phyloP scores from a whole-genome alignment of 1,139 yeast species.

The Wickerhamiella pararugosa region DNA sequence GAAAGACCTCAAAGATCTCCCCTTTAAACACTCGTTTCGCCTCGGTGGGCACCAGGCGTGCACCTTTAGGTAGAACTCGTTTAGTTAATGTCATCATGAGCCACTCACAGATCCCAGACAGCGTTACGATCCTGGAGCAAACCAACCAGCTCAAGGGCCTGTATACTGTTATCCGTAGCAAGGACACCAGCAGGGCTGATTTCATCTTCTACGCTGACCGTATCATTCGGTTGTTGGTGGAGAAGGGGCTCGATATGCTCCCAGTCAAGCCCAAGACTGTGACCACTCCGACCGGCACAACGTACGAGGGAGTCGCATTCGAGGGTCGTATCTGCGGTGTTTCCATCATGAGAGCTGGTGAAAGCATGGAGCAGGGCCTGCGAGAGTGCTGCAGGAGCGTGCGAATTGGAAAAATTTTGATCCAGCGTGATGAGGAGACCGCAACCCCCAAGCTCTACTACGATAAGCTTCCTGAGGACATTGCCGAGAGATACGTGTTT shows the following conservation, averaged over 20 bases:
- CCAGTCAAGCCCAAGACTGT: constrained; percentile 62
- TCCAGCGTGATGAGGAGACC: constrained; percentile 94
- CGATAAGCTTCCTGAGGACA: constrained; percentile 87
- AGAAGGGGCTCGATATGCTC: constrained; percentile 82
- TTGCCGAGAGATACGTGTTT: constrained; percentile 73
- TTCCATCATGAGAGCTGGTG: constrained; percentile 94
- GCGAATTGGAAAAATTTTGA: constrained; percentile 86
- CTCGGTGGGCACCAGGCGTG: constrained; percentile 3
- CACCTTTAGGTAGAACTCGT: constrained; percentile 2
- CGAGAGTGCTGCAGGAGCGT: constrained; percentile 95
- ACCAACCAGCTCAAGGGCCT: constrained; percentile 80
- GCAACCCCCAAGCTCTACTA: constrained; percentile 46
- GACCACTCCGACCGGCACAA: constrained; percentile 61
- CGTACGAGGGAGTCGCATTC: constrained; percentile 66
- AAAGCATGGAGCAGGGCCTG: constrained; percentile 94
- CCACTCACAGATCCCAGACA: not conserved
- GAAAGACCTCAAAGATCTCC: constrained; percentile 5
- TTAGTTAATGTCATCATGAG: not conserved
- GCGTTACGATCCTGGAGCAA: constrained; percentile 59
- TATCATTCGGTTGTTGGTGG: constrained; percentile 81
- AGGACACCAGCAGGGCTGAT: constrained; percentile 66
- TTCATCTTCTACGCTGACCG: constrained; percentile 91
- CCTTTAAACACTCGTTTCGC: constrained; percentile 4
- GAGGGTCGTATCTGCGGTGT: constrained; percentile 94
- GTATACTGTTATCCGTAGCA: constrained; percentile 80